Evolutionary conservation across 768 basidiomycete genomes (phyloP).

Genomic region (Pleurotus ostreatus): DNA sequence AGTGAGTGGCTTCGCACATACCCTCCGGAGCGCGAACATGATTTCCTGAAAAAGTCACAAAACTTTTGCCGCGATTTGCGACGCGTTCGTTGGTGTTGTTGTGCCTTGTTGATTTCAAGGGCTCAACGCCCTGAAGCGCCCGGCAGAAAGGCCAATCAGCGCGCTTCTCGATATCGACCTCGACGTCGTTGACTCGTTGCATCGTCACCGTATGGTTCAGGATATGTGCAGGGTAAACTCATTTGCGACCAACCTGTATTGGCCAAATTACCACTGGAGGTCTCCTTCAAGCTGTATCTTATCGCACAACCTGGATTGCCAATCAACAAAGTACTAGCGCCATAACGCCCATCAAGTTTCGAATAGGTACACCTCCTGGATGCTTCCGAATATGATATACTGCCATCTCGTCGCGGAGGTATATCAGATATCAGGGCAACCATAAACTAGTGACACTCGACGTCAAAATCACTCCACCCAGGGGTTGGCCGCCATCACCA

Average conservation of each 20-base stretch:
- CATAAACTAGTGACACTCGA: too few relatives aligned
- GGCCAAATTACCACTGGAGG: too few relatives aligned
- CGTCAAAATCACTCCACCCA: too few relatives aligned
- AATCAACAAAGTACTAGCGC: neutral
- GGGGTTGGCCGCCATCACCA: too few relatives aligned
- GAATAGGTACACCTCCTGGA: slow-evolving; percentile 1
- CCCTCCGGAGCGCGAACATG: slow-evolving; percentile 26
- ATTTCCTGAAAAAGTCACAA: slow-evolving; percentile 1
- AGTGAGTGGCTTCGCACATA: slow-evolving; percentile 16
- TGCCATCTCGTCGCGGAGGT: neutral
- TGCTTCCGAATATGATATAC: slow-evolving; percentile 5
- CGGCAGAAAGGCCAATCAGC: too few relatives aligned
- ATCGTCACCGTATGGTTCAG: neutral
- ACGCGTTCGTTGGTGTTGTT: slow-evolving; percentile 9
- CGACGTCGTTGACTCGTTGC: neutral
- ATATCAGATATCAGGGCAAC: neutral
- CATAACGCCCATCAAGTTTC: slow-evolving; percentile 1
- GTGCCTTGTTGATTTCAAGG: neutral
- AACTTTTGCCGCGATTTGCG: slow-evolving; percentile 8
- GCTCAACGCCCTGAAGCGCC: too few relatives aligned
- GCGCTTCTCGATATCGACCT: too few relatives aligned
- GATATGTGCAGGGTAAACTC: neutral
- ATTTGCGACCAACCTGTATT: neutral
- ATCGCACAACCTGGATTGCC: too few relatives aligned
- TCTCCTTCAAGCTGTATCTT: too few relatives aligned